Conservation (phyloP, 2,329 filamentous ascomycete genomes). For the Scortechinia acanthostroma region DNA sequence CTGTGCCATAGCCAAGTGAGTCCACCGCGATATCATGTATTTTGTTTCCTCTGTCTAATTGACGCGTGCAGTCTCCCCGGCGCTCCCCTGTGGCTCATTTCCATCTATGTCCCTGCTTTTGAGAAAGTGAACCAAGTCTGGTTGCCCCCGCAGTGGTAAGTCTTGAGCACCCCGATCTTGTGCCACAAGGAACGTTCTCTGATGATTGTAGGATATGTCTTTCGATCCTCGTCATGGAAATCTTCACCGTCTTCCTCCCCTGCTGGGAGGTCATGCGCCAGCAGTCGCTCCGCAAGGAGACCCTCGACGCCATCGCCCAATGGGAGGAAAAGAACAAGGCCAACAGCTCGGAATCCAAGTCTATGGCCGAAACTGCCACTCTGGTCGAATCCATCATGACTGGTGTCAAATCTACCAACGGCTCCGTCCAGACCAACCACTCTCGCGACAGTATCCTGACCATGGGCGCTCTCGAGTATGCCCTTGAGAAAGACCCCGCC, state of each 20-base stretch:
- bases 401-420: conserved; percentile 22
- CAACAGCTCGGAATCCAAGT: conserved; percentile 16
- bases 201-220: conserved; percentile 39
- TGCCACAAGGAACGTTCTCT: conserved; percentile 11
- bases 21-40: conserved; percentile 3
- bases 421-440: conserved; percentile 19
- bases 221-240: conserved; percentile 55
- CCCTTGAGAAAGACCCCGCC: conserved; percentile 47
- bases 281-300: conserved; percentile 34
- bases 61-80: conserved; percentile 54
- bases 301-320: conserved; percentile 36
- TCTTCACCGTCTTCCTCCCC: conserved; percentile 57
- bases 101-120: conserved; percentile 42
- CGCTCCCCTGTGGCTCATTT: conserved; percentile 62
- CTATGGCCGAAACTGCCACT: conserved; percentile 18
- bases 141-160: conserved; percentile 56
- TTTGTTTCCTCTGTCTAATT: conserved; percentile 6
- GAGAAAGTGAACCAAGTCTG: conserved; percentile 41
- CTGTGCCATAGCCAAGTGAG: conserved; percentile 27
- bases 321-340: conserved; percentile 34
- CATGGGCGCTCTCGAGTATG: conserved; percentile 55
- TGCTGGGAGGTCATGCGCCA: conserved; percentile 44
- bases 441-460: conserved; percentile 40
- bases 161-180: conserved; percentile 11
- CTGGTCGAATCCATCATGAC: conserved; percentile 9